Evolutionary conservation across 805 yeast species (phyloP).

Genomic region (Ogataea zsoltii): DNA sequence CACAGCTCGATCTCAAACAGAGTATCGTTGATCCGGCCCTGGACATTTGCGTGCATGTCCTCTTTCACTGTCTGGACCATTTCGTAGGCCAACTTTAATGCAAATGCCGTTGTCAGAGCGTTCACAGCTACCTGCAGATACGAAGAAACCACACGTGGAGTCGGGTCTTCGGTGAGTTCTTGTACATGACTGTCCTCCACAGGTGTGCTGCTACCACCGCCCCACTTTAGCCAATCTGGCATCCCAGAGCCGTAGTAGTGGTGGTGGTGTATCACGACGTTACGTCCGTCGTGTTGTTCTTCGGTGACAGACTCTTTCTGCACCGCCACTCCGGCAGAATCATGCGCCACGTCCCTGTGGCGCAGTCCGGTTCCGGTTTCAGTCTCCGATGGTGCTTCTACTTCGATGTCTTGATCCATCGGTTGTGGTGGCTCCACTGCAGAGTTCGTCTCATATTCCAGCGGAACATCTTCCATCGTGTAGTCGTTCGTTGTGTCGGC

Average conservation of each 20-base stretch:
- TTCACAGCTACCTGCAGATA: slow-evolving; percentile 61
- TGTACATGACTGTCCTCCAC: neutral
- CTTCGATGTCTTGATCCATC: neutral
- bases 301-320: neutral
- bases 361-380: slow-evolving; percentile 1
- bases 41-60: slow-evolving; percentile 56
- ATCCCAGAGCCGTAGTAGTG: slow-evolving; percentile 11
- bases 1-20: slow-evolving; percentile 57
- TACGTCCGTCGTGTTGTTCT: neutral
- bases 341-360: slow-evolving; percentile 8
- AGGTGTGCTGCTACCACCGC: neutral
- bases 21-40: slow-evolving; percentile 45
- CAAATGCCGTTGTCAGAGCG: slow-evolving; percentile 44
- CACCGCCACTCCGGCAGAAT: neutral
- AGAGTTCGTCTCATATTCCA: slow-evolving; percentile 1
- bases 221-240: neutral
- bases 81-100: slow-evolving; percentile 43
- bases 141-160: slow-evolving; percentile 59
- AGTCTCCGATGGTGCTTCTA: too few species aligned
- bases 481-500: slow-evolving; percentile 3
- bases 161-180: slow-evolving; percentile 24
- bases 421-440: too few species aligned
- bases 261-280: slow-evolving; percentile 10
- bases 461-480: slow-evolving; percentile 21
- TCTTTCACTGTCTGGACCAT: slow-evolving; percentile 49